These are phyloP conservation scores for Bruguiera sexangula DNA, from an alignment of 345 rosid species.

Conservation along the genomic window DNA sequence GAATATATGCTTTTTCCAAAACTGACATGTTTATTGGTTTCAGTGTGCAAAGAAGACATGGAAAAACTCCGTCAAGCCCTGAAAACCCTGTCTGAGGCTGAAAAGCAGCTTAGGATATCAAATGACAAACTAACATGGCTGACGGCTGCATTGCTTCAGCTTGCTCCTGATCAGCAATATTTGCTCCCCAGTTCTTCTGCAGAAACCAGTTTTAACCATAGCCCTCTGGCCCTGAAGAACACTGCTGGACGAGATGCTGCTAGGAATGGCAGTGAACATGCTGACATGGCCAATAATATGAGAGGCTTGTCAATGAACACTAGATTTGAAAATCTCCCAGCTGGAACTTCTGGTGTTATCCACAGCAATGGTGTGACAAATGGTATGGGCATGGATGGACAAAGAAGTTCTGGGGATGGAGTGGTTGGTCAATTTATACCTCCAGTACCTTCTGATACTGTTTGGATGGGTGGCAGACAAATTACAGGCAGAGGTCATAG, in stretches of 20 bases:
- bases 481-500: slow-evolving; percentile 35
- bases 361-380: slow-evolving; percentile 20
- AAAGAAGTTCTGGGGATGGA: slow-evolving; percentile 33
- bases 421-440: slow-evolving; percentile 36
- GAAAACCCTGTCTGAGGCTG: slow-evolving; percentile 92
- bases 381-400: slow-evolving; percentile 35
- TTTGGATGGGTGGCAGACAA: slow-evolving; percentile 24
- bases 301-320: slow-evolving; percentile 36
- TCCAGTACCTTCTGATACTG: slow-evolving; percentile 19
- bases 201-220: slow-evolving; percentile 59
- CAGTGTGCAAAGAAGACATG: slow-evolving; percentile 93
- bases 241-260: slow-evolving; percentile 37
- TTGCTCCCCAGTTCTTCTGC: slow-evolving; percentile 58
- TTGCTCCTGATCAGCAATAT: slow-evolving; percentile 96
- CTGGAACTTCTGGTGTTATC: slow-evolving; percentile 30
- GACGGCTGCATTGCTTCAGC: slow-evolving; percentile 94
- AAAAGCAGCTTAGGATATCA: slow-evolving; percentile 87
- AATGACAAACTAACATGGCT: slow-evolving; percentile 94
- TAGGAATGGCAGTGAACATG: slow-evolving; percentile 36
- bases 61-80: slow-evolving; percentile 90
- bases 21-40: slow-evolving; percentile 29
- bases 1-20: not conserved
- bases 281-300: slow-evolving; percentile 25
- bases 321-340: slow-evolving; percentile 34
- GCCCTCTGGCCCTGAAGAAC: slow-evolving; percentile 36